Evolutionary conservation across 352 stramenopile genomes (phyloP).

Genomic region (Phytophthora pluvialis): DNA sequence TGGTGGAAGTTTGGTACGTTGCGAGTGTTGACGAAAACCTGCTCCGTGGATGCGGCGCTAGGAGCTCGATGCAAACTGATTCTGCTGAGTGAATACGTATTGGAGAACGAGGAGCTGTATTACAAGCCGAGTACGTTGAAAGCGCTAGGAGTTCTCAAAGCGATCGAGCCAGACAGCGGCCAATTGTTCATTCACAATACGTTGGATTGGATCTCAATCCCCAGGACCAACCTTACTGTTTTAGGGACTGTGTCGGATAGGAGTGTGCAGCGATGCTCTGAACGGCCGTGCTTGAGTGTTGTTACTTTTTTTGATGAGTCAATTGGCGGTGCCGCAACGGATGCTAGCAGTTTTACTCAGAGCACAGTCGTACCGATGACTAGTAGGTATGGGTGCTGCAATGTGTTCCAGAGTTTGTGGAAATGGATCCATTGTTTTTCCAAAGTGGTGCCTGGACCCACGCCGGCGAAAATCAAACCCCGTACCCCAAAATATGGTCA

Average conservation of each 20-base stretch:
- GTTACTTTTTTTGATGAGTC: slow-evolving; percentile 23
- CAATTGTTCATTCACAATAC: slow-evolving; percentile 21
- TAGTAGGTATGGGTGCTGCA: neutral
- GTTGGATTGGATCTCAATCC: slow-evolving; percentile 26
- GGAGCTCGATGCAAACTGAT: slow-evolving; percentile 30
- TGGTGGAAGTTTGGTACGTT: slow-evolving; percentile 18
- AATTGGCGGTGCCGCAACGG: slow-evolving; percentile 8
- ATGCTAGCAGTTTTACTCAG: neutral
- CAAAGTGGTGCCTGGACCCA: slow-evolving; percentile 3
- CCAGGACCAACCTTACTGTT: slow-evolving; percentile 15
- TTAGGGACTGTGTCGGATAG: slow-evolving; percentile 14
- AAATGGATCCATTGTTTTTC: slow-evolving; percentile 1
- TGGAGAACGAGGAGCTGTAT: slow-evolving; percentile 22
- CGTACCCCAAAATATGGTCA: neutral
- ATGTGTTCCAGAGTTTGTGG: neutral
- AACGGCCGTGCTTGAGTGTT: slow-evolving; percentile 12
- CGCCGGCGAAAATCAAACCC: slow-evolving; percentile 1
- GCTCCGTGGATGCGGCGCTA: slow-evolving; percentile 27
- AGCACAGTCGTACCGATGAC: neutral
- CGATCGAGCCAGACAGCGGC: slow-evolving; percentile 10
- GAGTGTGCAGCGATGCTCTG: slow-evolving; percentile 1
- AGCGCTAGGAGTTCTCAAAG: slow-evolving; percentile 27
- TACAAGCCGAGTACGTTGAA: slow-evolving; percentile 30
- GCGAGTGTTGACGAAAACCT: slow-evolving; percentile 12
- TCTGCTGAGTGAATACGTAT: slow-evolving; percentile 27